phyloP scores from a whole-genome alignment of 208 protist species.

The Acanthamoeba triangularis region DNA sequence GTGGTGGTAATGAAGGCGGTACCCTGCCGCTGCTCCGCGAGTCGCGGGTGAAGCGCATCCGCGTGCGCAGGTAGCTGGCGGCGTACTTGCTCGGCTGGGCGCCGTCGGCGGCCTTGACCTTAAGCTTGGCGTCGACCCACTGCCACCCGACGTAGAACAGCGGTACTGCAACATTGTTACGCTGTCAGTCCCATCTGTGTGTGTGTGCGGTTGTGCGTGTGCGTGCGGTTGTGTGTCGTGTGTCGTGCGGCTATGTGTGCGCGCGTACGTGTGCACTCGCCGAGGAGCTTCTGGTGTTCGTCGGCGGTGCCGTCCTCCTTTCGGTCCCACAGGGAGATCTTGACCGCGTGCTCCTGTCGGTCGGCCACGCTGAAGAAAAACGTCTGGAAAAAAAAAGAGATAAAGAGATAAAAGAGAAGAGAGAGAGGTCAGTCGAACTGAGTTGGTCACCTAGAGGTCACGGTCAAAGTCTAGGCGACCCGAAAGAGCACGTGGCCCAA shows the following conservation, averaged over 20 bases:
- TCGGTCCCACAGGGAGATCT: neutral
- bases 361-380: neutral
- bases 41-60: neutral
- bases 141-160: constrained; percentile 7
- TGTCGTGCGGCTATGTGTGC: too few relatives aligned
- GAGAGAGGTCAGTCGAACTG: neutral
- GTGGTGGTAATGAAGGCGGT: too few relatives aligned
- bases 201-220: neutral
- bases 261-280: neutral
- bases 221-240: neutral
- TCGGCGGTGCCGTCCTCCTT: neutral
- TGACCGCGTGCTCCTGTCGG: neutral
- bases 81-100: constrained; percentile 1
- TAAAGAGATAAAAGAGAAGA: neutral
- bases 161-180: neutral
- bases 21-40: neutral
- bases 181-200: neutral
- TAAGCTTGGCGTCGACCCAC: constrained; percentile 26
- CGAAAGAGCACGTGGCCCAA: neutral
- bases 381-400: neutral
- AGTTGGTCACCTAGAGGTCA: too few relatives aligned
- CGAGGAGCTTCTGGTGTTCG: constrained; percentile 15
- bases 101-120: constrained; percentile 8
- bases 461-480: neutral
- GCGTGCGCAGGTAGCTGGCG: neutral